These are phyloP conservation scores for Solanum sejunctum DNA, from an alignment of 257 asterid species.

Conservation along the genomic window DNA sequence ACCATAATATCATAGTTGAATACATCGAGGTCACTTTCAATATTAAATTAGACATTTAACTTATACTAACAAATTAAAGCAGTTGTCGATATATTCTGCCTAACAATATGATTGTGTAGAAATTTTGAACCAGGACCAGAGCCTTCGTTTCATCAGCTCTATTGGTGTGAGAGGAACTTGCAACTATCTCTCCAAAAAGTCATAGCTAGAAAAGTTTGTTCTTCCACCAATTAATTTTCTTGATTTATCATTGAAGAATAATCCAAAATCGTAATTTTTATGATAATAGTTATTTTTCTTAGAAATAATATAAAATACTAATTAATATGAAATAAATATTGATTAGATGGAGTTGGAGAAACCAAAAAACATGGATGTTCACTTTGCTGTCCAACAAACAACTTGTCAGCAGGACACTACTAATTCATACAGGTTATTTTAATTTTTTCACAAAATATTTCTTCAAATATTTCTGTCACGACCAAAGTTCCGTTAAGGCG, in stretches of 20 bases:
- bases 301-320: background rate
- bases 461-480: background rate
- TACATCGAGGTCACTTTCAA: background rate
- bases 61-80: background rate
- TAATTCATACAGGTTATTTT: background rate
- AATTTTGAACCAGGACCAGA: conserved; percentile 32
- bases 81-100: background rate
- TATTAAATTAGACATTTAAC: background rate
- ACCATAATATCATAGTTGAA: background rate
- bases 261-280: background rate
- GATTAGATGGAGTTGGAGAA: conserved; percentile 10
- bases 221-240: background rate
- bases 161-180: conserved; percentile 53
- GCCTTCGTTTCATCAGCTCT: conserved; percentile 40
- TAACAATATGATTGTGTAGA: conserved; percentile 10
- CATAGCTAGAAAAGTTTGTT: background rate
- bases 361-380: background rate
- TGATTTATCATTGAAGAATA: background rate
- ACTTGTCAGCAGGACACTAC: background rate
- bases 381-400: background rate
- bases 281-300: background rate
- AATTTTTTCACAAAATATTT: background rate
- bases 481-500: no score
- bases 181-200: conserved; percentile 21
- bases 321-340: background rate